phyloP scores from a whole-genome alignment of 306 rosid genomes.

The Vigna nakashimae region DNA sequence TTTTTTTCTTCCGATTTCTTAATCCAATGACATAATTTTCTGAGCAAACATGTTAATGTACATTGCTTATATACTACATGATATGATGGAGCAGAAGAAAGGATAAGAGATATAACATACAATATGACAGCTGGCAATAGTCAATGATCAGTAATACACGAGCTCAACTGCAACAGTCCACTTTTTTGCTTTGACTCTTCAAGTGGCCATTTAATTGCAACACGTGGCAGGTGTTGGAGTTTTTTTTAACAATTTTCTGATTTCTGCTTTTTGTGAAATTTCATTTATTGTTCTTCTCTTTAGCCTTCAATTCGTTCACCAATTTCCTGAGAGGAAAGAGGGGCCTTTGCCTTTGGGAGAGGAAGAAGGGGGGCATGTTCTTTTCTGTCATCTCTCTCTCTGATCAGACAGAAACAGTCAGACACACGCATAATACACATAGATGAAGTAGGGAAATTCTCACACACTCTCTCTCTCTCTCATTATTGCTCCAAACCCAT shows the following conservation, averaged over 20 bases:
- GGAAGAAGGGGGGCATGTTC: constrained; percentile 42
- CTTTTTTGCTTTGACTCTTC: constrained; percentile 3
- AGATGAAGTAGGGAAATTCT: not conserved
- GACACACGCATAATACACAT: constrained; percentile 42
- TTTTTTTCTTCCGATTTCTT: not conserved
- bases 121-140: constrained; percentile 45
- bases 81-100: not conserved
- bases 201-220: constrained; percentile 36
- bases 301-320: constrained; percentile 52
- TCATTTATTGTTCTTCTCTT: constrained; percentile 34
- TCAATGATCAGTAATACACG: constrained; percentile 38
- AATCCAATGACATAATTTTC: not conserved
- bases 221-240: constrained; percentile 36
- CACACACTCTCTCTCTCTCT: constrained; percentile 28
- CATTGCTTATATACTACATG: too few species aligned
- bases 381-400: constrained; percentile 39
- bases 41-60: not conserved
- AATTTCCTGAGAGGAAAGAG: constrained; percentile 37
- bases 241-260: not conserved
- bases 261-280: constrained; percentile 25
- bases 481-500: constrained; percentile 42
- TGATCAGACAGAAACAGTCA: constrained; percentile 29
- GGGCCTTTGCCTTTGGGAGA: not conserved
- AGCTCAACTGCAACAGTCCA: constrained; percentile 36
- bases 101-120: not conserved